Evolutionary conservation across 139 green algal genomes (phyloP).

Genomic region (Gonium pectorale): DNA sequence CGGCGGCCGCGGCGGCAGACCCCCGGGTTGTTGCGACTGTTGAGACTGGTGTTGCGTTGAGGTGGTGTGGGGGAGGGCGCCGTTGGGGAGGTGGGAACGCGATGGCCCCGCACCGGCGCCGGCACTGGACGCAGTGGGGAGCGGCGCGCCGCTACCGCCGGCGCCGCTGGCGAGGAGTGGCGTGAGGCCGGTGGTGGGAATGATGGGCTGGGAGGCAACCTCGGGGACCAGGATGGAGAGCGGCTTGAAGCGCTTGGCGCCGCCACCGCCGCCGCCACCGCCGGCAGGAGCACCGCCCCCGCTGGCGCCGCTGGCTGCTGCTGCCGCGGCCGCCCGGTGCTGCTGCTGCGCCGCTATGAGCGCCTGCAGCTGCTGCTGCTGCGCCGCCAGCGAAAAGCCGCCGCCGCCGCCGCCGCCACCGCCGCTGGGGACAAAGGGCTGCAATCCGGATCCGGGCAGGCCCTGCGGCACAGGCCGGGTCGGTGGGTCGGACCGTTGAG

Average conservation of each 20-base stretch:
- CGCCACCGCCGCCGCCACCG: too few species aligned
- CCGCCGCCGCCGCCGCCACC: too few species aligned
- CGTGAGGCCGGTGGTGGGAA: conserved; percentile 8
- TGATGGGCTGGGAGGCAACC: conserved; percentile 25
- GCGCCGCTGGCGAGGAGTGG: neutral
- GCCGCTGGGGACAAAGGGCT: too few species aligned
- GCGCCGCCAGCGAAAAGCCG: neutral
- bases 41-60: neutral
- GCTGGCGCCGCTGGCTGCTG: too few species aligned
- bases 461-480: neutral
- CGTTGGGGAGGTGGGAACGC: too few species aligned
- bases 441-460: too few species aligned
- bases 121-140: neutral
- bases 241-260: conserved; percentile 36
- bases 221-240: conserved; percentile 43
- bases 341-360: neutral
- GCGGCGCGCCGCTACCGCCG: neutral
- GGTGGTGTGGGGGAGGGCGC: neutral
- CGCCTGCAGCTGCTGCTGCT: conserved; percentile 7
- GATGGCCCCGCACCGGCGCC: neutral
- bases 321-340: neutral
- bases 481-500: too few species aligned
- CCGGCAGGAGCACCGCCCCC: too few species aligned
- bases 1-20: conserved; percentile 5
- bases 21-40: neutral